Evolutionary conservation across 768 basidiomycete genomes (phyloP).

Genomic region (Brasilioporus rufonigricans): DNA sequence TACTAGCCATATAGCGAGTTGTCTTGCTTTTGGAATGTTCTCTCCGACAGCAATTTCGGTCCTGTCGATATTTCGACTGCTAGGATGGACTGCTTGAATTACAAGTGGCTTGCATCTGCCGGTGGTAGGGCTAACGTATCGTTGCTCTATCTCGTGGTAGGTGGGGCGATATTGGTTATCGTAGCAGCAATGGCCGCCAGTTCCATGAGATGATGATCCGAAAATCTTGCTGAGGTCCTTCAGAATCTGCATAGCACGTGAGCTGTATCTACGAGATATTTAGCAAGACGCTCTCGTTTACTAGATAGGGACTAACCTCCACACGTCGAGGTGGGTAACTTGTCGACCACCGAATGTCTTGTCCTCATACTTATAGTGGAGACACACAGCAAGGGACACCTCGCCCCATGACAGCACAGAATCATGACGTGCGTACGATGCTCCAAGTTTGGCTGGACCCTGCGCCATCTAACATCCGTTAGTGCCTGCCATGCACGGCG

Average conservation of each 20-base stretch:
- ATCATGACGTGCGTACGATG: no score
- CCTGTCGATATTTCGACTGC: neutral
- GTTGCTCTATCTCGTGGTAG: slow-evolving; percentile 11
- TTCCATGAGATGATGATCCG: neutral
- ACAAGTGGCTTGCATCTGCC: slow-evolving; percentile 24
- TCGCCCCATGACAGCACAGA: no score
- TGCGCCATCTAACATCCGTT: no score
- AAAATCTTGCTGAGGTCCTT: no score
- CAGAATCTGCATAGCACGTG: slow-evolving; percentile 2
- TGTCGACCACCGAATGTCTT: no score
- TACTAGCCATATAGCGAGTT: slow-evolving; percentile 20
- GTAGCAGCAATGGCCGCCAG: slow-evolving; percentile 1
- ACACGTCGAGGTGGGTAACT: neutral
- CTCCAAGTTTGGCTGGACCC: no score
- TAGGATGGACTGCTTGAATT: slow-evolving; percentile 25
- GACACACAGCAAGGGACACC: no score
- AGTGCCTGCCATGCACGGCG: no score
- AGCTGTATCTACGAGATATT: no score
- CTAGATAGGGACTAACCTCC: neutral
- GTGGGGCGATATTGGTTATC: slow-evolving; percentile 19
- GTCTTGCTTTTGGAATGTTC: neutral
- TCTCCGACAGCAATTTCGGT: neutral
- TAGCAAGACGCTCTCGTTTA: no score
- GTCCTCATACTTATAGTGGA: slow-evolving; percentile 1
- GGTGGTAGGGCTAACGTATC: slow-evolving; percentile 23